A percentile compares a stretch with the other conserved stretches of the same genome.
phyloP scores from a whole-genome alignment of 2,329 filamentous ascomycete genomes.

The Ustilaginoidea virens region DNA sequence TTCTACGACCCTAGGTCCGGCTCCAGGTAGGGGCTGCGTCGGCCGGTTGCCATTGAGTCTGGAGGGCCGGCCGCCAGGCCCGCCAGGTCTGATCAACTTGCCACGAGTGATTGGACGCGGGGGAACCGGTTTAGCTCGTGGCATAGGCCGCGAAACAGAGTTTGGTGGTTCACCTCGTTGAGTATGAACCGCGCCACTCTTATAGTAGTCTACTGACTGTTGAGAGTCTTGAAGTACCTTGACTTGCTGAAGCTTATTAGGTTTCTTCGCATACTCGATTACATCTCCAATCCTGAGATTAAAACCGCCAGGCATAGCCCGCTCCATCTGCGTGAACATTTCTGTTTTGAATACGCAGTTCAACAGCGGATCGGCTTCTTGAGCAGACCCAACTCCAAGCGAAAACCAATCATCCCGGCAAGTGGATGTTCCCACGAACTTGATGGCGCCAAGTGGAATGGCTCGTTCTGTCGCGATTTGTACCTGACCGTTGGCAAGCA shows the following conservation, averaged over 20 bases:
- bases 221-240: constrained; percentile 83
- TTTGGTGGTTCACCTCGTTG: constrained; percentile 68
- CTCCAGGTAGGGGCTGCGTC: constrained; percentile 27
- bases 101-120: constrained; percentile 85
- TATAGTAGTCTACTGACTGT: constrained; percentile 69
- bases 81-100: constrained; percentile 80
- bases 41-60: constrained; percentile 42
- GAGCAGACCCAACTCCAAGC: constrained; percentile 72
- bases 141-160: constrained; percentile 70
- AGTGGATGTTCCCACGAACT: constrained; percentile 67
- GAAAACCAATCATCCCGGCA: constrained; percentile 95
- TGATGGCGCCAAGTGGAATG: constrained; percentile 74
- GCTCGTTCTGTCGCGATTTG: constrained; percentile 70
- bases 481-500: constrained; percentile 65
- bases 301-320: constrained; percentile 63
- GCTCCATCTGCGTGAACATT: constrained; percentile 82
- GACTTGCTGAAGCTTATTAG: constrained; percentile 75
- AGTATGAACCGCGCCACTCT: constrained; percentile 83
- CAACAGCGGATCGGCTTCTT: constrained; percentile 85
- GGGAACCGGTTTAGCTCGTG: constrained; percentile 72
- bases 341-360: constrained; percentile 95
- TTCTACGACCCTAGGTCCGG: constrained; percentile 16
- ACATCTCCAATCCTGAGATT: constrained; percentile 69
- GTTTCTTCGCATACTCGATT: constrained; percentile 97
- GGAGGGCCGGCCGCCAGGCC: constrained; percentile 67